Conservation (phyloP, 148 eudicot genomes). For the Nepenthes mirabilis region DNA sequence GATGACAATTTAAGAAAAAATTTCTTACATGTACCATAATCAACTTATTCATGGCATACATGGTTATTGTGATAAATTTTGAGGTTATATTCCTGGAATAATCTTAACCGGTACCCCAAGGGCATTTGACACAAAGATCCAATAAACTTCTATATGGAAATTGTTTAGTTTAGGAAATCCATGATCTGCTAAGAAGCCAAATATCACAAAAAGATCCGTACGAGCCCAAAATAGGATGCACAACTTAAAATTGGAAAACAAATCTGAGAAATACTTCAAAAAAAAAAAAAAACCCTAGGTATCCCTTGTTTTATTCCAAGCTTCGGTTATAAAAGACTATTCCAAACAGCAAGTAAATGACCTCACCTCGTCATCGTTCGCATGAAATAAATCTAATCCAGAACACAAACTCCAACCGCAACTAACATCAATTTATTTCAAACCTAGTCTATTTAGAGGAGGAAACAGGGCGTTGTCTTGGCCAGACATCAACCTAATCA, state of each 20-base stretch:
- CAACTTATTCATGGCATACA: too few species aligned
- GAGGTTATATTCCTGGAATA: too few species aligned
- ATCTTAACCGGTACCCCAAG: too few species aligned
- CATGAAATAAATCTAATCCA: neutral
- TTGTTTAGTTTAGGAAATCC: neutral
- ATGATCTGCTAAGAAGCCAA: neutral
- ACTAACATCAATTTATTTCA: slow-evolving; percentile 1
- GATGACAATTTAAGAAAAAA: too few species aligned
- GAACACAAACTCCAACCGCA: neutral
- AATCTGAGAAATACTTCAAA: neutral
- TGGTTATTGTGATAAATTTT: too few species aligned
- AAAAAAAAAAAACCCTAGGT: too few species aligned
- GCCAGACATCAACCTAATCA: too few species aligned
- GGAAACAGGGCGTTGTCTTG: too few species aligned
- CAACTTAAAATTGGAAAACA: neutral
- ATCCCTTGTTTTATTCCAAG: neutral
- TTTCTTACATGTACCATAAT: too few species aligned
- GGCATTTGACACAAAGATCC: too few species aligned
- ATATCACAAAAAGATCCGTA: neutral
- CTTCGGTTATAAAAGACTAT: neutral
- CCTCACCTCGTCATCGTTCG: neutral
- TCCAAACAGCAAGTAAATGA: neutral
- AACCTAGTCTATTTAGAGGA: neutral
- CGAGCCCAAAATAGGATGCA: neutral
- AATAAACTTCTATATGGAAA: too few species aligned